Base-by-base conservation (phyloP, 176 grass and related monocot genomes). In the Elymus sibiricus region DNA sequence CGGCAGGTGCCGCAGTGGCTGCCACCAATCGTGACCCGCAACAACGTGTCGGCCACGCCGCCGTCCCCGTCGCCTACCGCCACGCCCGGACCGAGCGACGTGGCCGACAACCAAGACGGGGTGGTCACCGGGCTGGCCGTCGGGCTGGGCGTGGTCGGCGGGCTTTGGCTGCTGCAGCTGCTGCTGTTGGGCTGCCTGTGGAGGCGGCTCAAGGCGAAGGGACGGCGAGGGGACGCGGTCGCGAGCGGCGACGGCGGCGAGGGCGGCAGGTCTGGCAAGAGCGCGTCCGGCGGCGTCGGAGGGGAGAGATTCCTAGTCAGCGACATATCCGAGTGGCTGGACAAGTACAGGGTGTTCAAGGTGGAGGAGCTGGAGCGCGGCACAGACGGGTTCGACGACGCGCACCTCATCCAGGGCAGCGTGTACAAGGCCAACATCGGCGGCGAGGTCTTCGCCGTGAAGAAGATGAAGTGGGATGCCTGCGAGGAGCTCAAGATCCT, bases 381-480 rank as follows among this genome's bases (percentile, higher is more conserved):
- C 55, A 99, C 92, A 0, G 89, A 79, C 4, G 86, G 93, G 1
- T 96, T 99, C 88, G 82, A 94, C 82, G 85, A 86, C 16, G 78
- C 64, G 60, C 76, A 90, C 70, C 80, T 90, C 70, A 87, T 99
- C 78, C 82, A 93, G 88, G 97, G 97, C 44, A 91, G 88, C n/a
- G 97, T 99, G 19, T 99, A 91, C 87, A 94, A 90, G 87, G 97
- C 88, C n/a, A 71, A 46, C 13, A 90, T 99, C 76, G 89, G 92
- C 60, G 97, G 94, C 11, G 94, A 91, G 85, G 79, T 91, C 32
- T 91, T 96, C 79, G 97, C 97, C 17, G 89, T 94, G 29, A 99
- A 96, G 83, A 96, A 93, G 90, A 99, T 99, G 97, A 99, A 94
- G 80, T 99, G 97, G 97, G 90, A 99, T 80, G 97, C 97, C 77